phyloP scores from a whole-genome alignment of 2,329 filamentous ascomycete genomes.

The Claviceps humidiphila region DNA sequence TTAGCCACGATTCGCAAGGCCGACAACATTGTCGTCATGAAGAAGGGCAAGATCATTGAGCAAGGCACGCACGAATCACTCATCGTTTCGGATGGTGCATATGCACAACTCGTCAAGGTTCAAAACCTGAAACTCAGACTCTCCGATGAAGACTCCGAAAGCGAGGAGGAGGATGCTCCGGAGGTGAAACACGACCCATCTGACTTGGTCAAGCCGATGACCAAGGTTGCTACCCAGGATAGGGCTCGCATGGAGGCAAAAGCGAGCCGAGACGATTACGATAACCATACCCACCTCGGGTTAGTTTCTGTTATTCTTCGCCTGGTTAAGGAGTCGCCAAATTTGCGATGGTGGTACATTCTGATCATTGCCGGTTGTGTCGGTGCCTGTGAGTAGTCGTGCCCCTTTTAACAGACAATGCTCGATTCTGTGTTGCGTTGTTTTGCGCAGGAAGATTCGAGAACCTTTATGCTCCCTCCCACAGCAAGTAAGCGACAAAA shows the following conservation, averaged over 20 bases:
- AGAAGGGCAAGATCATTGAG: conserved; percentile 41
- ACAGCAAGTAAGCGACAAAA: too few relatives aligned
- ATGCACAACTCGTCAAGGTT: conserved; percentile 3
- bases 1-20: conserved; percentile 76
- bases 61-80: conserved; percentile 43
- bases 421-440: background rate
- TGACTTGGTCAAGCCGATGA: conserved; percentile 18
- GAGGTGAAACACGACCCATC: conserved; percentile 5
- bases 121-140: background rate
- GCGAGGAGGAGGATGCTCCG: background rate
- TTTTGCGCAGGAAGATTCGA: too few relatives aligned
- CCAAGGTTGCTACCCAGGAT: conserved; percentile 17
- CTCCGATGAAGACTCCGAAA: background rate
- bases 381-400: conserved; percentile 12
- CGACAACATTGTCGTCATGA: conserved; percentile 48
- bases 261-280: conserved; percentile 24
- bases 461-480: too few relatives aligned
- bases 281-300: conserved; percentile 18
- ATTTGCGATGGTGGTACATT: conserved; percentile 23
- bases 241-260: conserved; percentile 18
- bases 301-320: conserved; percentile 18
- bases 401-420: background rate
- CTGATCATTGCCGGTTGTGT: conserved; percentile 18
- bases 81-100: conserved; percentile 20
- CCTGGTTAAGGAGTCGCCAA: conserved; percentile 24